These are phyloP conservation scores for Xylaria sp. DNA, from an alignment of 2,329 filamentous ascomycete species.

Conservation along the genomic window DNA sequence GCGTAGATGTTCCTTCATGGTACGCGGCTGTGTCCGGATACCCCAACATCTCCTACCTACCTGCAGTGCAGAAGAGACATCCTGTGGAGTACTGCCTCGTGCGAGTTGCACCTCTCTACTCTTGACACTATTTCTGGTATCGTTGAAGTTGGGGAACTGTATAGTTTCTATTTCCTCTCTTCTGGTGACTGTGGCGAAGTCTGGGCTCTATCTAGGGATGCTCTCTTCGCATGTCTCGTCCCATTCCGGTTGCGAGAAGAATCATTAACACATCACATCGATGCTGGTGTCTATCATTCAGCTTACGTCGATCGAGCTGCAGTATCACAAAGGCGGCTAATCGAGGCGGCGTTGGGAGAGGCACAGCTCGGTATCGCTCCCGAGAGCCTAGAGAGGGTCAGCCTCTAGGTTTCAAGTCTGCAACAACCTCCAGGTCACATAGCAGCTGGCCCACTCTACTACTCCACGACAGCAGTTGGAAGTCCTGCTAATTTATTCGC, in stretches of 20 bases:
- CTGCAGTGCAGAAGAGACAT: constrained; percentile 3
- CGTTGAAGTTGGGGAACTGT: constrained; percentile 1
- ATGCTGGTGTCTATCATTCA: background rate
- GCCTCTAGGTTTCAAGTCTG: background rate
- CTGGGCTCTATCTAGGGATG: constrained; percentile 6
- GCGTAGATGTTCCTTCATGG: constrained; percentile 1
- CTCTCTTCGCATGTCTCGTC: background rate
- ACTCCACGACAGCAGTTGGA: background rate
- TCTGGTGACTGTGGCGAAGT: constrained; percentile 1
- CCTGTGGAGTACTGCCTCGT: constrained; percentile 12
- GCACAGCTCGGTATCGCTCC: background rate
- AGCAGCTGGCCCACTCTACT: background rate
- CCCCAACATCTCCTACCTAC: constrained; percentile 5
- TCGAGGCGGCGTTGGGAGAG: background rate
- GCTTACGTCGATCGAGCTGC: background rate
- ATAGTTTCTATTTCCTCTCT: constrained; percentile 4
- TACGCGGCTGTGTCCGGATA: constrained; percentile 17
- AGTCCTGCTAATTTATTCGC: background rate
- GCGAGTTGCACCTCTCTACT: constrained; percentile 4
- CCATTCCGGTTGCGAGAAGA: background rate
- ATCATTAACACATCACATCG: background rate
- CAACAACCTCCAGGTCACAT: background rate
- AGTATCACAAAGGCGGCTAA: background rate
- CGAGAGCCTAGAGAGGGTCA: background rate
- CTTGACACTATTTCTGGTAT: constrained; percentile 21